Conservation (phyloP, 768 basidiomycete species). For the Lactarius psammicola region DNA sequence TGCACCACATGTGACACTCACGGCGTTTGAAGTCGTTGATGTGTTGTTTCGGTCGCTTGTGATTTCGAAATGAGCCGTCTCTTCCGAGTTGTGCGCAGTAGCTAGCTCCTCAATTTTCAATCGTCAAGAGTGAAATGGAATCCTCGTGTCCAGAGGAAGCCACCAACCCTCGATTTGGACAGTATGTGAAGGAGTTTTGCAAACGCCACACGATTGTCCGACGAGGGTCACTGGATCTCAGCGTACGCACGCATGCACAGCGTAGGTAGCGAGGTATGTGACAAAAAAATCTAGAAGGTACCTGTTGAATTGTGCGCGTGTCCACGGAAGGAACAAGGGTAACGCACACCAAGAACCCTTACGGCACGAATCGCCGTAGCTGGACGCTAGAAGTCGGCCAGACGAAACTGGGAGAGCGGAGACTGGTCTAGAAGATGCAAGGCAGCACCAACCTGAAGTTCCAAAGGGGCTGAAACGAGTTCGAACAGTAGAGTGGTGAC, state of each 20-base stretch:
- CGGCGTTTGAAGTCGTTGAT: background rate
- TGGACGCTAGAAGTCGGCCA: background rate
- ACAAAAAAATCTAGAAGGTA: background rate
- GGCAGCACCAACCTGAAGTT: background rate
- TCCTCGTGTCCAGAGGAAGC: background rate
- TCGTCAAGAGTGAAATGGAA: background rate
- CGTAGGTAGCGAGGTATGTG: background rate
- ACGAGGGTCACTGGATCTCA: background rate
- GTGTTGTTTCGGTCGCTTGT: background rate
- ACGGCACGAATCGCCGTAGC: no score
- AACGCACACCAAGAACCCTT: background rate
- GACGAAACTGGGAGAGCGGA: background rate
- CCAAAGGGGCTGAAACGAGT: background rate
- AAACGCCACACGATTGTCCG: background rate
- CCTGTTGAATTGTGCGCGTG: background rate
- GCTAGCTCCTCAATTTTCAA: background rate
- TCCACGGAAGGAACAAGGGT: background rate
- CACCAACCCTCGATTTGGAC: no score
- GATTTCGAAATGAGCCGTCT: background rate
- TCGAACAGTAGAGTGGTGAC: background rate
- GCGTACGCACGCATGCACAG: background rate
- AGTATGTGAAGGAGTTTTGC: background rate
- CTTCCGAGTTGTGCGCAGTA: no score
- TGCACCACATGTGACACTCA: background rate
- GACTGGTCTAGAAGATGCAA: background rate